Percentiles rank a stretch among this genome's conserved stretches.
Conservation (phyloP, 2,329 filamentous ascomycete genomes). For the Aspergillus thermomutatus region DNA sequence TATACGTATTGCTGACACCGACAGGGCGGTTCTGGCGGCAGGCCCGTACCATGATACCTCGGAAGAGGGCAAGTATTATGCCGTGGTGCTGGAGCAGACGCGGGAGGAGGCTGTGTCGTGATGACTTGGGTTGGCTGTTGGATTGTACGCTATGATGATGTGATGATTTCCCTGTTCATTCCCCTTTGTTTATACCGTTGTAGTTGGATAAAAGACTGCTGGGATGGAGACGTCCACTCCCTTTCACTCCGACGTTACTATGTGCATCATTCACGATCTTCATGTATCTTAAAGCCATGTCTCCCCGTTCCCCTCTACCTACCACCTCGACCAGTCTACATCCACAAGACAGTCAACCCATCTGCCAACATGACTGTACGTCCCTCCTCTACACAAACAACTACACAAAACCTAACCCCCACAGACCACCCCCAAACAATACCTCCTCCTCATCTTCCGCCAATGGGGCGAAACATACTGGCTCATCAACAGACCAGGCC, state of each 20-base stretch:
- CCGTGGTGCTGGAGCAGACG: constrained; percentile 34
- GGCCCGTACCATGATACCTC: constrained; percentile 36
- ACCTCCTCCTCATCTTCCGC: neutral
- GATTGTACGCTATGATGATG: constrained; percentile 2
- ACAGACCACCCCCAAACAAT: neutral
- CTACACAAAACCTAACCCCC: too few species aligned
- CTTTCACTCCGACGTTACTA: neutral
- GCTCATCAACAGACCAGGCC: neutral
- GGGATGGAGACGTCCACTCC: too few species aligned
- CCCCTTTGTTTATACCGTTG: neutral
- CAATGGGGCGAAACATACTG: neutral
- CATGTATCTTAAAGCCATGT: too few species aligned
- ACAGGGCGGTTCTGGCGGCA: constrained; percentile 32
- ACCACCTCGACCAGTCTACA: too few species aligned
- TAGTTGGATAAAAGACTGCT: neutral
- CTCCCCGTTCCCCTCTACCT: too few species aligned
- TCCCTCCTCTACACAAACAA: neutral
- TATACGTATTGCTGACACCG: neutral
- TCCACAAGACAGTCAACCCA: too few species aligned
- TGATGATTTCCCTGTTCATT: neutral
- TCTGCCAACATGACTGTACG: neutral
- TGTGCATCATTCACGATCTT: neutral
- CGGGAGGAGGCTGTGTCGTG: neutral
- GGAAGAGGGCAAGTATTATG: constrained; percentile 37
- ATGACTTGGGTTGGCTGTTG: neutral